These are phyloP conservation scores for Colletotrichum gigasporum DNA, from an alignment of 2,329 filamentous ascomycete species.

Conservation along the genomic window DNA sequence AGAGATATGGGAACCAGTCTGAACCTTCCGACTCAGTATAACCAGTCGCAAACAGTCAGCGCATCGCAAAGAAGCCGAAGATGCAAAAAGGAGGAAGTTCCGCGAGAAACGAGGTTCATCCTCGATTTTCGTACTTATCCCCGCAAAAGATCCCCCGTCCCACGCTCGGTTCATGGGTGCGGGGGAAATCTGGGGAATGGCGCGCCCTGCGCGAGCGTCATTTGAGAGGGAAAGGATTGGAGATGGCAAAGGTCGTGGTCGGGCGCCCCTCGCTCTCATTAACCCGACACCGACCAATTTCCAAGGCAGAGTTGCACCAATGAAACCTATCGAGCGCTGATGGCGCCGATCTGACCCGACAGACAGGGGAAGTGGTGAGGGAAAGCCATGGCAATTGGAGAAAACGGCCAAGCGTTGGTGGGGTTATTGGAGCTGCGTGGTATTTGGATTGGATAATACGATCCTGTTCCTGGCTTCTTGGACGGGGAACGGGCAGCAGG, in stretches of 20 bases:
- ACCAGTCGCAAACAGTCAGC: background rate
- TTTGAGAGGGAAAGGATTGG: background rate
- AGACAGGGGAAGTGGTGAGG: background rate
- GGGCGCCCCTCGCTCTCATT: conserved; percentile 10
- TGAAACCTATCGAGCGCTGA: background rate
- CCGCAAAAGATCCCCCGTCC: conserved; percentile 14
- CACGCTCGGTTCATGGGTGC: conserved; percentile 11
- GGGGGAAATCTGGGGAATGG: conserved; percentile 29
- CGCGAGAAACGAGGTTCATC: conserved; percentile 1
- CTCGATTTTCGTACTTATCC: conserved; percentile 25
- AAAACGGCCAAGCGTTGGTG: background rate
- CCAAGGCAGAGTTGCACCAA: conserved; percentile 20
- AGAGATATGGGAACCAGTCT: background rate
- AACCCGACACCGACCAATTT: conserved; percentile 1
- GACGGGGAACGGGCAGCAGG: background rate
- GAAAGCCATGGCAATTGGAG: background rate
- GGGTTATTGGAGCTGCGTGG: conserved; percentile 9
- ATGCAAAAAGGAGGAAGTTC: background rate
- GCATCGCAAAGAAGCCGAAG: background rate
- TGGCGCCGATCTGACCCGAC: conserved; percentile 11
- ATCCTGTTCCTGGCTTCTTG: background rate
- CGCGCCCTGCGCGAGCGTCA: background rate
- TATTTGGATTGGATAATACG: background rate
- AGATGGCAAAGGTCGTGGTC: background rate
- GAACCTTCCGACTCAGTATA: background rate